Evolutionary conservation across 352 stramenopile species (phyloP).

Genomic region (Globisporangium rhizosaccharum): DNA sequence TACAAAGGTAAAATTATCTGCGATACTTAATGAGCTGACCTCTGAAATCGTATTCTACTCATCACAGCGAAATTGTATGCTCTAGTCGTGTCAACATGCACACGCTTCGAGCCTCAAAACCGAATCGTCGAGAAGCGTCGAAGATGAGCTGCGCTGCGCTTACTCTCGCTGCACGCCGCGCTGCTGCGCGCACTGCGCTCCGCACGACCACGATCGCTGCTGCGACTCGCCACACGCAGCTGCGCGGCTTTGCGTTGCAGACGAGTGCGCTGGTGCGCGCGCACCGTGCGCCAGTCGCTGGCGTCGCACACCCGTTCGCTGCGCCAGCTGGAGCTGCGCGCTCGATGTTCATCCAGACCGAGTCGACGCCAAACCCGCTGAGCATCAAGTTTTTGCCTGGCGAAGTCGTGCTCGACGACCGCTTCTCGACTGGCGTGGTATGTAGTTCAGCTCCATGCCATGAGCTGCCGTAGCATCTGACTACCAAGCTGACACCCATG

Average conservation of each 20-base stretch:
- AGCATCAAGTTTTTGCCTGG: conserved; percentile 98
- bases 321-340: conserved; percentile 36
- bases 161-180: not conserved
- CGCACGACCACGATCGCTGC: not conserved
- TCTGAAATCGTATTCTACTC: too few species aligned
- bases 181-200: too few species aligned
- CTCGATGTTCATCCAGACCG: conserved; percentile 98
- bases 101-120: not conserved
- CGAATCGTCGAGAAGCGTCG: not conserved
- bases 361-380: conserved; percentile 97
- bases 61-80: too few species aligned
- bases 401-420: conserved; percentile 84
- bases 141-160: not conserved
- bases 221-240: not conserved
- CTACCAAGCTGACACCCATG: not conserved
- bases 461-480: not conserved
- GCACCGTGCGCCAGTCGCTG: not conserved
- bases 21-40: too few species aligned
- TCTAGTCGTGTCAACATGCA: too few species aligned
- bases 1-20: too few species aligned
- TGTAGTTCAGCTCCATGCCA: not conserved
- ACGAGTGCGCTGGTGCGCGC: conserved; percentile 1
- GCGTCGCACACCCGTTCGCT: conserved; percentile 5
- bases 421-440: conserved; percentile 79
- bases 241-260: conserved; percentile 2